Conservation (phyloP, 2,329 filamentous ascomycete genomes). For the Chalaropsis ovoidea region DNA sequence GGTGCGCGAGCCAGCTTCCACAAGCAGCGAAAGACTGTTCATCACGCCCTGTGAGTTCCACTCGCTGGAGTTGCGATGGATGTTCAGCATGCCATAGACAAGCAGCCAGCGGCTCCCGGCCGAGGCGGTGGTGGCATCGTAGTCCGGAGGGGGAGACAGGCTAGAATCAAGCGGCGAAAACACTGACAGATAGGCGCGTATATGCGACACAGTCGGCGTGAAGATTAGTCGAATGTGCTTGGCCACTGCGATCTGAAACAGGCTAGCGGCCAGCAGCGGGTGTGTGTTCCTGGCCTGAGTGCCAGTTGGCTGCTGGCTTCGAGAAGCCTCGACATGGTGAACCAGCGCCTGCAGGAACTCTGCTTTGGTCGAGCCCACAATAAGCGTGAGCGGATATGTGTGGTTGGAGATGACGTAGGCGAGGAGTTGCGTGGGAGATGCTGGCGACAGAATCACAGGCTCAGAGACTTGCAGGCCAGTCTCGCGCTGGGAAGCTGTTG, state of each 20-base stretch:
- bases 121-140: conserved; percentile 20
- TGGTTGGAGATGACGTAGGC: conserved; percentile 51
- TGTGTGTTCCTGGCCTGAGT: conserved; percentile 25
- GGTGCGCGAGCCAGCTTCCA: conserved; percentile 48
- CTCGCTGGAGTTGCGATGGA: conserved; percentile 59
- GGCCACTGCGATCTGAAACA: conserved; percentile 59
- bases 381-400: conserved; percentile 50
- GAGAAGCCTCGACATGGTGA: conserved; percentile 35
- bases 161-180: conserved; percentile 36
- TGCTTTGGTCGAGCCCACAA: conserved; percentile 58
- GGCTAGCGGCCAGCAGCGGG: conserved; percentile 49
- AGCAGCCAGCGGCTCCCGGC: conserved; percentile 40
- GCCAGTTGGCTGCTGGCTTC: conserved; percentile 27
- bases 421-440: conserved; percentile 52
- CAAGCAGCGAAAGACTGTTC: conserved; percentile 49
- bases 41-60: conserved; percentile 67
- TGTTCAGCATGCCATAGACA: conserved; percentile 53
- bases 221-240: conserved; percentile 62
- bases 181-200: conserved; percentile 64
- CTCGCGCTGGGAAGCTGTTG: background rate
- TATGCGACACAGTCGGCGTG: conserved; percentile 61
- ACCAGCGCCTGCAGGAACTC: conserved; percentile 54
- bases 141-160: conserved; percentile 34
- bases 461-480: background rate
- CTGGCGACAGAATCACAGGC: conserved; percentile 43